Evolutionary conservation across 345 rosid genomes (phyloP).

Genomic region (Brassica nigra): DNA sequence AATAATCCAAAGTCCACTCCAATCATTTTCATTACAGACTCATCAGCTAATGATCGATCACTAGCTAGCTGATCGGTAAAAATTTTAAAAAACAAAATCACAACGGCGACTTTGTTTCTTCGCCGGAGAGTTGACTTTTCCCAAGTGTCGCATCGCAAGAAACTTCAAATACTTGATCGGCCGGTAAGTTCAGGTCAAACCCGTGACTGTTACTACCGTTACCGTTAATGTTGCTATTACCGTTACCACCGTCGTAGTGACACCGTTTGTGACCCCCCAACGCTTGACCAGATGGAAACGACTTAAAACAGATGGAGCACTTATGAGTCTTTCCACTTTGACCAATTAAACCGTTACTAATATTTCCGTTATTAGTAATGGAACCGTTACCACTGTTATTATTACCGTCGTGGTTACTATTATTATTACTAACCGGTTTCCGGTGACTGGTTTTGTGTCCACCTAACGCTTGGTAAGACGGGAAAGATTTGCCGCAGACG

Average conservation of each 20-base stretch:
- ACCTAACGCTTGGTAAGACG: conserved; percentile 62
- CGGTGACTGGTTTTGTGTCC: conserved; percentile 67
- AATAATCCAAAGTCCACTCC: conserved; percentile 42
- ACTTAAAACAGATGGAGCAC: conserved; percentile 80
- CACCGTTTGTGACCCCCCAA: conserved; percentile 92
- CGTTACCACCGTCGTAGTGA: conserved; percentile 66
- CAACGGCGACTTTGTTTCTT: conserved; percentile 26
- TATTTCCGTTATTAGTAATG: conserved; percentile 27
- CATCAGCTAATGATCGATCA: conserved; percentile 32
- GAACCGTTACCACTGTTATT: conserved; percentile 25
- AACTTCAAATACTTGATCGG: conserved; percentile 32
- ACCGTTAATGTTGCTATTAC: conserved; percentile 8
- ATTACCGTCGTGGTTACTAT: not conserved
- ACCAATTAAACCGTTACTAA: conserved; percentile 26
- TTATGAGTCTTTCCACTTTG: conserved; percentile 58
- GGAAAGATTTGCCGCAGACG: conserved; percentile 50
- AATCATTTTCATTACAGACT: conserved; percentile 39
- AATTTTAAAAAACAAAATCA: not conserved
- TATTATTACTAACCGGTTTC: conserved; percentile 42
- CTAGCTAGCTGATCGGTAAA: conserved; percentile 18
- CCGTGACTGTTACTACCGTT: conserved; percentile 31
- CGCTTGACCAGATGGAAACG: conserved; percentile 84
- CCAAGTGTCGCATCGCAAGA: conserved; percentile 9
- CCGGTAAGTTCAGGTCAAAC: conserved; percentile 69
- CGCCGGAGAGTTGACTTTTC: conserved; percentile 41